Evolutionary conservation across 78 protist genomes (phyloP).

Genomic region (Dictyostelium intermedium): DNA sequence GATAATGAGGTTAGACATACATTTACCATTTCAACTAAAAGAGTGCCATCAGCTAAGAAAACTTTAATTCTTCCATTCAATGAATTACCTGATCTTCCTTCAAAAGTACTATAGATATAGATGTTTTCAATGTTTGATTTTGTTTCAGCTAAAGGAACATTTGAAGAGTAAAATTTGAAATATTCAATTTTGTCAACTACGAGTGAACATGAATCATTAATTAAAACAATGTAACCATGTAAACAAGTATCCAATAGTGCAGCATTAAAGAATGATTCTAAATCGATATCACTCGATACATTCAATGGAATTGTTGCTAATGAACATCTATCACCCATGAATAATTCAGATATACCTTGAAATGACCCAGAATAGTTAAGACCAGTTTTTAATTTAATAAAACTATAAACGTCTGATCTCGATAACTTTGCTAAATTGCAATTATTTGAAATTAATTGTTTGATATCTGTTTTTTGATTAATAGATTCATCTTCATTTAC

Average conservation of each 20-base stretch:
- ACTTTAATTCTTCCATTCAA: not conserved
- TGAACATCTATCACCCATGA: not conserved
- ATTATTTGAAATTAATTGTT: not conserved
- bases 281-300: not conserved
- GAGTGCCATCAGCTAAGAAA: slow-evolving; percentile 16
- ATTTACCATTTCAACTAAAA: not conserved
- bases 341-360: not conserved
- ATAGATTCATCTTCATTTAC: not conserved
- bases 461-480: not conserved
- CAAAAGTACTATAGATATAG: no score
- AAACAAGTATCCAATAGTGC: not conserved
- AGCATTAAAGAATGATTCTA: not conserved
- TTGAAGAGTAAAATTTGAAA: not conserved
- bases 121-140: not conserved
- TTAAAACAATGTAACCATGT: slow-evolving; percentile 18
- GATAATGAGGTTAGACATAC: not conserved
- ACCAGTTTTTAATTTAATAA: not conserved
- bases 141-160: not conserved
- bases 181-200: slow-evolving; percentile 6
- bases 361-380: not conserved
- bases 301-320: not conserved
- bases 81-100: not conserved
- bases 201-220: slow-evolving; percentile 5
- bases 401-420: not conserved
- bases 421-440: slow-evolving; percentile 27